These are phyloP conservation scores for Heliamphora exappendiculata DNA, from an alignment of 148 eudicot genomes.

Conservation along the genomic window DNA sequence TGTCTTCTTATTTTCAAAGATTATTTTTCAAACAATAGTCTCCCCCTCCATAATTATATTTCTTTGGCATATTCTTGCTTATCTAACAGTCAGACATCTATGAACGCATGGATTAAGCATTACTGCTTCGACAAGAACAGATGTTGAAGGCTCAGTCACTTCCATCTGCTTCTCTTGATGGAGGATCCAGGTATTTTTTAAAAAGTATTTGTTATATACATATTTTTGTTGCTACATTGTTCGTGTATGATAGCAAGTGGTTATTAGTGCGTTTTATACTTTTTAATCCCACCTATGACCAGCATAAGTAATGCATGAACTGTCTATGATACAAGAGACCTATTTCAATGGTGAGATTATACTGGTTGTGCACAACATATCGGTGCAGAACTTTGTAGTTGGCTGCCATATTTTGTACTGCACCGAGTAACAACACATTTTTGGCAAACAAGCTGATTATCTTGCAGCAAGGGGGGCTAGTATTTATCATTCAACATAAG, in stretches of 20 bases:
- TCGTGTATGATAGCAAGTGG: too few relatives aligned
- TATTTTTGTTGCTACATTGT: too few relatives aligned
- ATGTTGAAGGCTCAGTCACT: conserved; percentile 62
- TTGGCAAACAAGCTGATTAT: conserved; percentile 99
- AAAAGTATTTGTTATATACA: too few relatives aligned
- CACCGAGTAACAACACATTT: conserved; percentile 73
- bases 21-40: background rate
- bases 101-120: conserved; percentile 72
- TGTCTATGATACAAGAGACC: background rate
- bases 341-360: conserved; percentile 12
- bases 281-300: background rate
- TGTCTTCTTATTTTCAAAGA: background rate
- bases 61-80: background rate
- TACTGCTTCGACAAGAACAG: conserved; percentile 55
- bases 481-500: conserved; percentile 61
- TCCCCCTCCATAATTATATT: background rate
- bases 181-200: conserved; percentile 81
- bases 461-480: conserved; percentile 68
- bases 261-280: too few relatives aligned
- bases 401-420: conserved; percentile 26
- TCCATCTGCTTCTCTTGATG: conserved; percentile 73
- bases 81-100: conserved; percentile 59
- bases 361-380: conserved; percentile 15
- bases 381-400: conserved; percentile 18
- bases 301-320: conserved; percentile 11